Conservation (phyloP, 352 stramenopile genomes). For the Pilasporangium apinafurcum region DNA sequence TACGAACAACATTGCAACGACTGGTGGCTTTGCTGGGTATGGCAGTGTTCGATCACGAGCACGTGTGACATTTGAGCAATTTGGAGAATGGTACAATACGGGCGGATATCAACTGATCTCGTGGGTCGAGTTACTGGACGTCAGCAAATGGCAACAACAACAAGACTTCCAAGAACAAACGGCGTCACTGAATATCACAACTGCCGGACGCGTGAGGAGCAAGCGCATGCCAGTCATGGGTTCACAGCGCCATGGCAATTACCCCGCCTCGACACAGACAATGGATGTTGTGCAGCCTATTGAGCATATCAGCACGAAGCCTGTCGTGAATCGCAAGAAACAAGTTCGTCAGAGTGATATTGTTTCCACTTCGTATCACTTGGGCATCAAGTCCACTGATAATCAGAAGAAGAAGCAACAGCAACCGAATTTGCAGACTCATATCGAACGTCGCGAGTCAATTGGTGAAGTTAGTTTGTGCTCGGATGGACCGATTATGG, state of each 20-base stretch:
- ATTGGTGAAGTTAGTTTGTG: slow-evolving; percentile 37
- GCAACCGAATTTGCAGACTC: slow-evolving; percentile 5
- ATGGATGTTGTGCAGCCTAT: slow-evolving; percentile 59
- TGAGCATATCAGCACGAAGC: slow-evolving; percentile 38
- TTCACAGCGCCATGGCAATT: slow-evolving; percentile 43
- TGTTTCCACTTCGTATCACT: slow-evolving; percentile 57
- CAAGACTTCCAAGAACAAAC: slow-evolving; percentile 58
- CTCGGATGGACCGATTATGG: slow-evolving; percentile 73
- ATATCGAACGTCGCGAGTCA: slow-evolving; percentile 21
- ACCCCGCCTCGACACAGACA: slow-evolving; percentile 24
- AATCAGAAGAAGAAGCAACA: slow-evolving; percentile 3
- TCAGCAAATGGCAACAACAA: slow-evolving; percentile 78
- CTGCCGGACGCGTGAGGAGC: slow-evolving; percentile 14
- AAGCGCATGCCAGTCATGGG: slow-evolving; percentile 25
- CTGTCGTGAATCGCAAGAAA: slow-evolving; percentile 49
- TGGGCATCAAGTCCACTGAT: slow-evolving; percentile 15
- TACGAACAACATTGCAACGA: slow-evolving; percentile 14
- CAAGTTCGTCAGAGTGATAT: slow-evolving; percentile 83
- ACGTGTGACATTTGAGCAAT: slow-evolving; percentile 87
- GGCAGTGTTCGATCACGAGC: slow-evolving; percentile 55
- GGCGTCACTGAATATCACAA: slow-evolving; percentile 13
- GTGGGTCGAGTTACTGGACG: slow-evolving; percentile 82
- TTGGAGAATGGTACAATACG: slow-evolving; percentile 88
- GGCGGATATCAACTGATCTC: slow-evolving; percentile 77
- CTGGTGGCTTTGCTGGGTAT: slow-evolving; percentile 40